A percentile compares a stretch with the other conserved stretches of the same genome.
These are phyloP conservation scores for Phaseolus lunatus DNA, from an alignment of 306 rosid genomes.

Conservation along the genomic window DNA sequence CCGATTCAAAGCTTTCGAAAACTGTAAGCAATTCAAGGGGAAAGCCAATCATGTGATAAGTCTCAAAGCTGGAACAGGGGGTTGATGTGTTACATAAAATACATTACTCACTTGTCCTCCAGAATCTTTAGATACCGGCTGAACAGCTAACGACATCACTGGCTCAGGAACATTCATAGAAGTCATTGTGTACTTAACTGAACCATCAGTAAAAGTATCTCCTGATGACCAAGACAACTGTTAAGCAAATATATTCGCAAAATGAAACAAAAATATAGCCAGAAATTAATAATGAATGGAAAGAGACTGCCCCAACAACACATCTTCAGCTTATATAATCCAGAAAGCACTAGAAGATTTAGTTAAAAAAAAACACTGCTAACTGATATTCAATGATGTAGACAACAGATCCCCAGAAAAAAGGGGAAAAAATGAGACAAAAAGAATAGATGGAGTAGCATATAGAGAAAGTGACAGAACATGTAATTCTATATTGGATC, in stretches of 20 bases:
- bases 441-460: background rate
- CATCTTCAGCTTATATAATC: slow-evolving; percentile 11
- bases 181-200: slow-evolving; percentile 93
- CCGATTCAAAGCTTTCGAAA: slow-evolving; percentile 97
- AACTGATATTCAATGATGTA: background rate
- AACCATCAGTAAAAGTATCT: slow-evolving; percentile 96
- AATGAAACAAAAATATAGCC: slow-evolving; percentile 12
- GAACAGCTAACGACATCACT: slow-evolving; percentile 98
- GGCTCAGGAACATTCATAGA: slow-evolving; percentile 99
- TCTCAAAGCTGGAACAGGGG: background rate
- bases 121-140: slow-evolving; percentile 96
- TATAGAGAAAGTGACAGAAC: background rate
- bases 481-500: background rate
- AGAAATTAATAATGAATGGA: slow-evolving; percentile 35
- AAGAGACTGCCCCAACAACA: slow-evolving; percentile 21
- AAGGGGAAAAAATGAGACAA: background rate
- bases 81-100: slow-evolving; percentile 35
- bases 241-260: slow-evolving; percentile 21
- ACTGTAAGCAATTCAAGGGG: slow-evolving; percentile 55
- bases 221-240: slow-evolving; percentile 63
- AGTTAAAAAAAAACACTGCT: background rate
- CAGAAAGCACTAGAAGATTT: slow-evolving; percentile 28
- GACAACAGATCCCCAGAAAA: background rate
- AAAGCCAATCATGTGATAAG: slow-evolving; percentile 26
- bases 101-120: slow-evolving; percentile 89